Evolutionary conservation across 208 protist genomes (phyloP).

Genomic region (Kentomonas sorsogonicus): DNA sequence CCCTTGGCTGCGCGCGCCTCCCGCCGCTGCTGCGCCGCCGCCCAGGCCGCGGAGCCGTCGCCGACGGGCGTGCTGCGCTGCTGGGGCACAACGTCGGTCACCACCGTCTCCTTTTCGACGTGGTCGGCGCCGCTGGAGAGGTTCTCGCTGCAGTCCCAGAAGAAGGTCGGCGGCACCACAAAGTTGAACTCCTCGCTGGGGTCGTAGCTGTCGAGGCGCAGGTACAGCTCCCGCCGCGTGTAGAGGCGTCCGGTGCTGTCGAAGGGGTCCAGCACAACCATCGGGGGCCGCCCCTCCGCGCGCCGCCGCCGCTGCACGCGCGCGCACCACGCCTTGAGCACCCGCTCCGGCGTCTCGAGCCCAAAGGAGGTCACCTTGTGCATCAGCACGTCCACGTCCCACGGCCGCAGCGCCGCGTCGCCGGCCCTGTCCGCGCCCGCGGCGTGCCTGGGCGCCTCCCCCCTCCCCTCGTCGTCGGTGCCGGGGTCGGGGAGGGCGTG

Average conservation of each 20-base stretch:
- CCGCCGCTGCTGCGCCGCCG: background rate
- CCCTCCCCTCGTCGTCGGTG: background rate
- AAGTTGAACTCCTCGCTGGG: constrained; percentile 17
- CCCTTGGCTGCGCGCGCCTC: constrained; percentile 6
- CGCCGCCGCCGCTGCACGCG: constrained; percentile 14
- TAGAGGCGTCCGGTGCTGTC: constrained; percentile 45
- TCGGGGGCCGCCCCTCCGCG: constrained; percentile 16
- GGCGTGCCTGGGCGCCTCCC: background rate
- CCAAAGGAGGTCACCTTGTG: constrained; percentile 77
- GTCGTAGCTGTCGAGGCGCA: constrained; percentile 31
- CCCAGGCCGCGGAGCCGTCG: background rate
- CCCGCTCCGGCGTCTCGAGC: constrained; percentile 21
- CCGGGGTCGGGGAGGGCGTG: background rate
- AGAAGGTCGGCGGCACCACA: constrained; percentile 52
- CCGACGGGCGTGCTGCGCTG: no score
- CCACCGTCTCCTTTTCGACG: no score
- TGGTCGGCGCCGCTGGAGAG: no score
- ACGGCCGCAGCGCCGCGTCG: constrained; percentile 1
- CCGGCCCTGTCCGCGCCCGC: no score
- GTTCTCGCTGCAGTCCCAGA: no score
- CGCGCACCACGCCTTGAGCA: constrained; percentile 44
- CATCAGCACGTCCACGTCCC: constrained; percentile 57
- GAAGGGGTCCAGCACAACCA: constrained; percentile 62
- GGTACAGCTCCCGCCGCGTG: constrained; percentile 40
- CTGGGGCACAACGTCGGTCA: no score